Conservation (phyloP, 208 protist genomes). For the Plasmodiophora brassicae region DNA sequence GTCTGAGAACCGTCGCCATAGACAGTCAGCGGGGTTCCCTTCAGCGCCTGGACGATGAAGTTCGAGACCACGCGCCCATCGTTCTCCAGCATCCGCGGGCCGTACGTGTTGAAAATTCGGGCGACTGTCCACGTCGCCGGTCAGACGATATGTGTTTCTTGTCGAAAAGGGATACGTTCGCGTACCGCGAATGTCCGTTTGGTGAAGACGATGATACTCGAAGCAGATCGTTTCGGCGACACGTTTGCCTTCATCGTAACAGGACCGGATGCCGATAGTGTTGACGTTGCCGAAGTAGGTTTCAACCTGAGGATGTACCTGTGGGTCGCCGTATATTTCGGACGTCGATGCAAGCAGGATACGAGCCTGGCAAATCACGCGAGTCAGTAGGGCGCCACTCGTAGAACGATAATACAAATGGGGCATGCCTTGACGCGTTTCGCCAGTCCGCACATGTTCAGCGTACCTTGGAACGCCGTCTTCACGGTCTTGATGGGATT, state of each 20-base stretch:
- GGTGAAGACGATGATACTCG: constrained; percentile 69
- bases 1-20: constrained; percentile 82
- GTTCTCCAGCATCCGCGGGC: constrained; percentile 82
- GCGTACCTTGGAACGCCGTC: constrained; percentile 74
- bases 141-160: no score
- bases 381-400: background rate
- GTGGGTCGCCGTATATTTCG: constrained; percentile 86
- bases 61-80: constrained; percentile 89
- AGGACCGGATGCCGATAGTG: constrained; percentile 62
- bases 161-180: constrained; percentile 39
- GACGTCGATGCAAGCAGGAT: constrained; percentile 76
- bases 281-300: constrained; percentile 78
- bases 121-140: no score
- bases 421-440: constrained; percentile 61
- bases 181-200: constrained; percentile 41
- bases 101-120: constrained; percentile 92
- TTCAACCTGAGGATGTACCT: constrained; percentile 78
- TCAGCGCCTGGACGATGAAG: constrained; percentile 75
- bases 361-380: constrained; percentile 48
- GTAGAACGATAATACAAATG: background rate
- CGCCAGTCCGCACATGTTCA: constrained; percentile 81
- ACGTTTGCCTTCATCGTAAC: constrained; percentile 92
- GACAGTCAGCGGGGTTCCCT: constrained; percentile 72
- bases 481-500: constrained; percentile 83
- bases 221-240: constrained; percentile 79